A percentile compares a stretch with the other conserved stretches of the same genome.
Conservation (phyloP, 2,329 filamentous ascomycete species). For the Bipolaris zeicola region DNA sequence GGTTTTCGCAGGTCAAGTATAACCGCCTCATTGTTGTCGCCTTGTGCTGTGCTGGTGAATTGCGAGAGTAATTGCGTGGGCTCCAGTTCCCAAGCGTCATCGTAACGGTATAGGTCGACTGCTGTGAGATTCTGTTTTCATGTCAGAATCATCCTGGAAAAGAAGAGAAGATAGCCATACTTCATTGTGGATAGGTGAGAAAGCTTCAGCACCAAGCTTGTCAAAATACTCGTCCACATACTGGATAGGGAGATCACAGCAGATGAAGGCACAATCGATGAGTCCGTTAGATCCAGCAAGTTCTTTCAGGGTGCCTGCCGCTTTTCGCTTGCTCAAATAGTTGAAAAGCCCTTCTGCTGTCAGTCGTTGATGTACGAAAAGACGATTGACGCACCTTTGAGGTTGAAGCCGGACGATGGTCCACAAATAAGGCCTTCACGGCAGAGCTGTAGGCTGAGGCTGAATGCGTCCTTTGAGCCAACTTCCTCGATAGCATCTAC, state of each 20-base stretch:
- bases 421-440: conserved; percentile 65
- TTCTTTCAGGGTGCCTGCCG: conserved; percentile 15
- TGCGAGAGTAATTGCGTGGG: conserved; percentile 17
- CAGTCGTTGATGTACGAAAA: neutral
- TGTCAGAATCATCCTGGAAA: neutral
- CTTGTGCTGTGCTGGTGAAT: conserved; percentile 8
- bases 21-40: neutral
- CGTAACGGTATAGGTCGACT: conserved; percentile 30
- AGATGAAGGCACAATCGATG: conserved; percentile 55
- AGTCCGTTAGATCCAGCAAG: conserved; percentile 16
- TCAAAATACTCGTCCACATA: conserved; percentile 66
- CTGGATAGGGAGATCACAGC: conserved; percentile 68
- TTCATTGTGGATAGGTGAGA: conserved; percentile 25
- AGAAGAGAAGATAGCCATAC: neutral
- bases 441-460: conserved; percentile 59
- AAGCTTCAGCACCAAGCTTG: conserved; percentile 53
- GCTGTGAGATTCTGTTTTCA: conserved; percentile 20
- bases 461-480: conserved; percentile 60
- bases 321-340: conserved; percentile 20
- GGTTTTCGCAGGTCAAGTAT: conserved; percentile 27
- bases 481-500: conserved; percentile 64
- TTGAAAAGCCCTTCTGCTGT: conserved; percentile 23
- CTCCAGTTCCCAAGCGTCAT: conserved; percentile 29
- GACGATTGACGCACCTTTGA: conserved; percentile 50
- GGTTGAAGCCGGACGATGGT: conserved; percentile 65